Conservation (phyloP, 2,329 filamentous ascomycete genomes). For the Claviceps africana region DNA sequence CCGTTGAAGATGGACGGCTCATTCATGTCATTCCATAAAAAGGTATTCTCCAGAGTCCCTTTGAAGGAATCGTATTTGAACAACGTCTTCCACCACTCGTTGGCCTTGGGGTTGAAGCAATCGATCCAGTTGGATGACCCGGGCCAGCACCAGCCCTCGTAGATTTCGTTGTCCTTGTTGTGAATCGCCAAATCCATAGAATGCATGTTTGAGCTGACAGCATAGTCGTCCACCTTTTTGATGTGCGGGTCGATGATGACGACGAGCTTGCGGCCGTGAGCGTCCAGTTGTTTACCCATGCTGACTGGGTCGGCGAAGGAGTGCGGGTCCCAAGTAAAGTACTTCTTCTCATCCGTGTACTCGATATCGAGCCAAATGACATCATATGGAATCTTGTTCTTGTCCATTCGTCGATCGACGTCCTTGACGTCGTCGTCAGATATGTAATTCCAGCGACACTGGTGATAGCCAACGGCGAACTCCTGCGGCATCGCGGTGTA, state of each 20-base stretch:
- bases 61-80: slow-evolving; percentile 85
- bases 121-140: slow-evolving; percentile 95
- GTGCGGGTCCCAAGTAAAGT: slow-evolving; percentile 91
- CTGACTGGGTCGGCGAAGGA: slow-evolving; percentile 73
- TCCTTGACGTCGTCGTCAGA: slow-evolving; percentile 95
- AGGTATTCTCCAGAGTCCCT: slow-evolving; percentile 73
- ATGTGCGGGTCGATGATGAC: slow-evolving; percentile 95
- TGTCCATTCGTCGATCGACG: slow-evolving; percentile 92
- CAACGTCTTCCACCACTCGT: slow-evolving; percentile 79
- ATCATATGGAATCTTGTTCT: slow-evolving; percentile 89
- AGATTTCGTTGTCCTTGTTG: slow-evolving; percentile 79
- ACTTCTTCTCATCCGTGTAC: slow-evolving; percentile 93
- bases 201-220: slow-evolving; percentile 66
- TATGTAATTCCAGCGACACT: slow-evolving; percentile 98
- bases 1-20: slow-evolving; percentile 98
- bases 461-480: slow-evolving; percentile 86
- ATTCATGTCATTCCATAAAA: slow-evolving; percentile 99
- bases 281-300: slow-evolving; percentile 80
- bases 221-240: slow-evolving; percentile 75
- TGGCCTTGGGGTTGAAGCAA: slow-evolving; percentile 82
- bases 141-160: slow-evolving; percentile 98
- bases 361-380: slow-evolving; percentile 98
- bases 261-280: slow-evolving; percentile 78
- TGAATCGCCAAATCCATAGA: slow-evolving; percentile 71
- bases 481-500: slow-evolving; percentile 84